These are phyloP conservation scores for Graphilbum ipis-grandicollis DNA, from an alignment of 2,329 filamentous ascomycete genomes.

Conservation along the genomic window DNA sequence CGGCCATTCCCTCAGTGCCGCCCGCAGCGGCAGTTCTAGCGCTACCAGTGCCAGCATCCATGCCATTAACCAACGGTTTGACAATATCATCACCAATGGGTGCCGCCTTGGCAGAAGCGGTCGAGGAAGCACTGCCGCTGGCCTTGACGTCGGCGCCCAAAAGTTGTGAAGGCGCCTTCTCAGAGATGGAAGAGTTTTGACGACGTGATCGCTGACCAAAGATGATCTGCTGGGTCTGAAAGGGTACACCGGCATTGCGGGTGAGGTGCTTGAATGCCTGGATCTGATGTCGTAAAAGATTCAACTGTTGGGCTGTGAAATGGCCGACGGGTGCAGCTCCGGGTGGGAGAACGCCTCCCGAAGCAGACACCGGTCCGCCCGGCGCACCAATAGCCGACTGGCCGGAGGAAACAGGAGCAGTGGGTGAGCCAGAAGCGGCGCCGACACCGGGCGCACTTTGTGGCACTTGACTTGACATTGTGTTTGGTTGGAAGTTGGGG, in stretches of 20 bases:
- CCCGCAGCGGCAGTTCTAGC: constrained; percentile 9
- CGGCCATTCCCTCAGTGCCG: constrained; percentile 27
- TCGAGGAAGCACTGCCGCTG: constrained; percentile 10
- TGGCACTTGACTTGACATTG: not conserved
- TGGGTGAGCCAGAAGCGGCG: constrained; percentile 10
- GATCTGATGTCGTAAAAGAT: constrained; percentile 69
- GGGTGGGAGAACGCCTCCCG: constrained; percentile 8
- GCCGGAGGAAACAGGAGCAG: not conserved
- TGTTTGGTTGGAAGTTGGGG: not conserved
- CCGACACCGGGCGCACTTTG: no score
- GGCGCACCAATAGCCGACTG: not conserved
- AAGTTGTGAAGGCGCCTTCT: constrained; percentile 25
- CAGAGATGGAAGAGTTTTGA: constrained; percentile 29
- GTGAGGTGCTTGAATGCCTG: constrained; percentile 78
- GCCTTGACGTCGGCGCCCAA: constrained; percentile 10
- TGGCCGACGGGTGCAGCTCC: constrained; percentile 24
- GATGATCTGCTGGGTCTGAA: constrained; percentile 64
- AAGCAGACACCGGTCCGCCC: constrained; percentile 18
- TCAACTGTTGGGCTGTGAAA: constrained; percentile 65
- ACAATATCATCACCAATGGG: constrained; percentile 22
- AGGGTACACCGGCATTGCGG: constrained; percentile 70
- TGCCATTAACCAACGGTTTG: constrained; percentile 16
- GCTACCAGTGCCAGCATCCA: constrained; percentile 6
- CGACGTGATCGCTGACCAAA: constrained; percentile 58
- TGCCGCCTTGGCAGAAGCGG: constrained; percentile 16